Percentiles rank a stretch among this genome's conserved stretches.
Evolutionary conservation across 768 basidiomycete species (phyloP).

Genomic region (Lactarius vividus): DNA sequence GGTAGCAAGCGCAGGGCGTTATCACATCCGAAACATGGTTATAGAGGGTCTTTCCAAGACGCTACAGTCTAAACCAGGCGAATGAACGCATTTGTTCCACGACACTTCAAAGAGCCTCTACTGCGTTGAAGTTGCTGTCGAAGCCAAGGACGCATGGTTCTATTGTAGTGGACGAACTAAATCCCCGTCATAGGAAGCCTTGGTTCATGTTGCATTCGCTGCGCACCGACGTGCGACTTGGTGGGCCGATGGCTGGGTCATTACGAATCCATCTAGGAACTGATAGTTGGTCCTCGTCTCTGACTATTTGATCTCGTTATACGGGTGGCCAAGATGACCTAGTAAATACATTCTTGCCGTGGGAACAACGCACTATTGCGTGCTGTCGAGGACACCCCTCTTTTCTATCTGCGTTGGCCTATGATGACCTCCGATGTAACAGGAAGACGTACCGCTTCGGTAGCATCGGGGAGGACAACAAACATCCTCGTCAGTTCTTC

Average conservation of each 20-base stretch:
- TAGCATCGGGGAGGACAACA: slow-evolving; percentile 96
- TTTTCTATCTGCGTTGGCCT: slow-evolving; percentile 85
- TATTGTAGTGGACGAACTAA: background rate
- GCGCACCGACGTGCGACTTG: slow-evolving; percentile 93
- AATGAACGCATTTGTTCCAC: slow-evolving; percentile 82
- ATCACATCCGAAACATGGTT: slow-evolving; percentile 74
- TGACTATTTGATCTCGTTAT: slow-evolving; percentile 38
- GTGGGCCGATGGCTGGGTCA: slow-evolving; percentile 94
- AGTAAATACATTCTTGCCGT: slow-evolving; percentile 89
- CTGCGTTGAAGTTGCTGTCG: slow-evolving; percentile 84
- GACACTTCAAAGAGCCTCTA: slow-evolving; percentile 80
- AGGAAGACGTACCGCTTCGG: slow-evolving; percentile 91
- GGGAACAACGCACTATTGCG: slow-evolving; percentile 91
- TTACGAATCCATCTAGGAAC: slow-evolving; percentile 41
- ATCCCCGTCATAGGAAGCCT: slow-evolving; percentile 63
- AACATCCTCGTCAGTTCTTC: slow-evolving; percentile 65
- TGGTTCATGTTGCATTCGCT: slow-evolving; percentile 81
- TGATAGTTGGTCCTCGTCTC: background rate
- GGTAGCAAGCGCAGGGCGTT: slow-evolving; percentile 60
- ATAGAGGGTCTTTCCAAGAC: slow-evolving; percentile 71
- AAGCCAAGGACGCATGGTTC: slow-evolving; percentile 56
- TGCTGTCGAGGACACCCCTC: slow-evolving; percentile 98
- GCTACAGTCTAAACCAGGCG: slow-evolving; percentile 76
- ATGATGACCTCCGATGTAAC: slow-evolving; percentile 89
- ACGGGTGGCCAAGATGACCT: slow-evolving; percentile 98